Conservation (phyloP, 768 basidiomycete species). For the Amanita phalloides region DNA sequence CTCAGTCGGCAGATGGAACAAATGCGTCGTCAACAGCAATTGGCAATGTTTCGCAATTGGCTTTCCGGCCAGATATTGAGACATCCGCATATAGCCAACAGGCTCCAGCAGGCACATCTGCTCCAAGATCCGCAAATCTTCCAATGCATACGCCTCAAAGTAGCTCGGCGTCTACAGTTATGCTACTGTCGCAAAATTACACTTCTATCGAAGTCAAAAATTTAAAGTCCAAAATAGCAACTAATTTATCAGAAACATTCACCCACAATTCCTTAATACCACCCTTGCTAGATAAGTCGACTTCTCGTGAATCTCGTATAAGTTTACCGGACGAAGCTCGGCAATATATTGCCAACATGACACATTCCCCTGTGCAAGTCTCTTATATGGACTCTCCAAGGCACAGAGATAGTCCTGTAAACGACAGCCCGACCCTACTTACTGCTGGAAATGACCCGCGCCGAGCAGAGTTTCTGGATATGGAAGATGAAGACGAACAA, state of each 20-base stretch:
- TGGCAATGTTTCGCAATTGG: neutral
- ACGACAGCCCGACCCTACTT: constrained; percentile 9
- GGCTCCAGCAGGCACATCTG: neutral
- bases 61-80: neutral
- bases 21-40: neutral
- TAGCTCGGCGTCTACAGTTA: constrained; percentile 18
- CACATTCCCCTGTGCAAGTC: constrained; percentile 50
- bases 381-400: constrained; percentile 29
- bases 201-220: neutral
- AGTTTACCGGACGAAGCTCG: constrained; percentile 71
- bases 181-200: constrained; percentile 4
- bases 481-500: constrained; percentile 41
- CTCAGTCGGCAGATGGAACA: neutral
- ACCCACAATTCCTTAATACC: neutral
- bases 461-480: constrained; percentile 54
- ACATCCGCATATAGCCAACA: neutral
- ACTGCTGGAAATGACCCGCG: constrained; percentile 8
- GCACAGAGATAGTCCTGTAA: neutral
- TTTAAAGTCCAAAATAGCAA: neutral
- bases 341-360: constrained; percentile 60
- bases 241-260: neutral
- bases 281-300: neutral
- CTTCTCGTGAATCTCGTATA: constrained; percentile 56
- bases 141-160: constrained; percentile 1
- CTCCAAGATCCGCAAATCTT: neutral